phyloP scores from a whole-genome alignment of 2,329 filamentous ascomycete genomes.

The Trichoderma afroharzianum region DNA sequence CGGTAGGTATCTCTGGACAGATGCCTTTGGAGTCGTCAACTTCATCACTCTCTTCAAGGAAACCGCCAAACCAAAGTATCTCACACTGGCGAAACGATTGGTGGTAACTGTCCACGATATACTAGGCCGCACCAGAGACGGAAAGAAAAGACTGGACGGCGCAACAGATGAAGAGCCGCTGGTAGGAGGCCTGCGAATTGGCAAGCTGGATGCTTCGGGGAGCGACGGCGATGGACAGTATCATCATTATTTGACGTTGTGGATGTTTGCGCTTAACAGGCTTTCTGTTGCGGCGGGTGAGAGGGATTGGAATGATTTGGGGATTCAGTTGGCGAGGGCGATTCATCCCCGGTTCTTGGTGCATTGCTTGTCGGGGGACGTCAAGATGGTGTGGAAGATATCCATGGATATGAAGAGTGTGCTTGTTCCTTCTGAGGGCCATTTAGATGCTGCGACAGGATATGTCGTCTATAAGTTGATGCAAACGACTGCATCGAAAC shows the following conservation, averaged over 20 bases:
- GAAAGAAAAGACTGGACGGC: slow-evolving; percentile 42
- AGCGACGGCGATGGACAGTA: slow-evolving; percentile 57
- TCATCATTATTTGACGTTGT: slow-evolving; percentile 58
- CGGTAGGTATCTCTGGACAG: slow-evolving; percentile 60
- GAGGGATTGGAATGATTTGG: slow-evolving; percentile 45
- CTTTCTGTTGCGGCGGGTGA: slow-evolving; percentile 46
- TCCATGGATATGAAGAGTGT: slow-evolving; percentile 44
- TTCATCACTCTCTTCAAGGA: slow-evolving; percentile 52
- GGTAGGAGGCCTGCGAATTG: slow-evolving; percentile 54
- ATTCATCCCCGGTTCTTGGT: slow-evolving; percentile 52
- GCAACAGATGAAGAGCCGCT: slow-evolving; percentile 51
- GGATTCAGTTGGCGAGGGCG: slow-evolving; percentile 48
- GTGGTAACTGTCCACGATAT: slow-evolving; percentile 49
- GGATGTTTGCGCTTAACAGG: slow-evolving; percentile 60
- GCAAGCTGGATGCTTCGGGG: slow-evolving; percentile 48
- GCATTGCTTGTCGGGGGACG: slow-evolving; percentile 15
- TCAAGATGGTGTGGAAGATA: slow-evolving; percentile 55
- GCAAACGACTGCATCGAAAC: slow-evolving; percentile 36
- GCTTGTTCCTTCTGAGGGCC: slow-evolving; percentile 50
- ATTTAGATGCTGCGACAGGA: slow-evolving; percentile 54
- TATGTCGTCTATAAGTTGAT: slow-evolving; percentile 49
- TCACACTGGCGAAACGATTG: slow-evolving; percentile 47
- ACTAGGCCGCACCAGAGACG: slow-evolving; percentile 51
- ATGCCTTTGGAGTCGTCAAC: slow-evolving; percentile 58
- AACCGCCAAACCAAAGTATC: slow-evolving; percentile 37